Conservation (phyloP, 352 stramenopile genomes). For the Phytophthora macrochlamydospora region DNA sequence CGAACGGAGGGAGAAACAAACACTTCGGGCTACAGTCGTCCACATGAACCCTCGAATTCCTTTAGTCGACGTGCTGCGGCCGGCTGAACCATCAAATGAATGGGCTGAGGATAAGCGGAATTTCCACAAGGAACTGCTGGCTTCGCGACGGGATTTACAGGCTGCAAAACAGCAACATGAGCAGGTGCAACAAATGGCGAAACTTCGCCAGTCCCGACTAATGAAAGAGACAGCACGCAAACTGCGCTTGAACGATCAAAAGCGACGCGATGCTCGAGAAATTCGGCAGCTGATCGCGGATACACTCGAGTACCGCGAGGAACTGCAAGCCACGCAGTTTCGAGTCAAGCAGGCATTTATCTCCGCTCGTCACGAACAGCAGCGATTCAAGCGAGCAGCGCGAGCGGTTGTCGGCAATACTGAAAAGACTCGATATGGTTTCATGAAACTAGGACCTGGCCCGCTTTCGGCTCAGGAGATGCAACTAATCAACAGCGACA, state of each 20-base stretch:
- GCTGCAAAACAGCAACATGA: slow-evolving; percentile 39
- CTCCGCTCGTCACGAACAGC: slow-evolving; percentile 44
- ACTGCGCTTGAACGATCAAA: slow-evolving; percentile 28
- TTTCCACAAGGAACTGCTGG: slow-evolving; percentile 46
- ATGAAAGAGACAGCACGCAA: slow-evolving; percentile 25
- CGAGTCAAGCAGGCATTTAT: slow-evolving; percentile 54
- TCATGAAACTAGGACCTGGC: slow-evolving; percentile 40
- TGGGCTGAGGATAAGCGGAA: slow-evolving; percentile 51
- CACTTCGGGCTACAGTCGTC: slow-evolving; percentile 41
- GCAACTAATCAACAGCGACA: slow-evolving; percentile 19
- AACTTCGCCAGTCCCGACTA: slow-evolving; percentile 45
- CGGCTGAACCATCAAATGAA: slow-evolving; percentile 21
- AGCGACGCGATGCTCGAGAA: slow-evolving; percentile 43
- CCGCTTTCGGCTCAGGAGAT: slow-evolving; percentile 56
- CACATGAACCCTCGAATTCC: slow-evolving; percentile 19
- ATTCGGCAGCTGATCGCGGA: slow-evolving; percentile 57
- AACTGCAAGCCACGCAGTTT: slow-evolving; percentile 39
- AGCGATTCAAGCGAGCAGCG: slow-evolving; percentile 39
- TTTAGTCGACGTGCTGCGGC: slow-evolving; percentile 10
- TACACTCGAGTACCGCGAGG: slow-evolving; percentile 62
- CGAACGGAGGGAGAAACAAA: slow-evolving; percentile 13
- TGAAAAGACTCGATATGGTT: slow-evolving; percentile 36
- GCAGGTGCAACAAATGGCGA: slow-evolving; percentile 43
- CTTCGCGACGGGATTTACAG: slow-evolving; percentile 51
- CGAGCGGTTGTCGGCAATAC: slow-evolving; percentile 36